phyloP scores from a whole-genome alignment of 2,329 filamentous ascomycete genomes.

The Myriosclerotinia curreyana region DNA sequence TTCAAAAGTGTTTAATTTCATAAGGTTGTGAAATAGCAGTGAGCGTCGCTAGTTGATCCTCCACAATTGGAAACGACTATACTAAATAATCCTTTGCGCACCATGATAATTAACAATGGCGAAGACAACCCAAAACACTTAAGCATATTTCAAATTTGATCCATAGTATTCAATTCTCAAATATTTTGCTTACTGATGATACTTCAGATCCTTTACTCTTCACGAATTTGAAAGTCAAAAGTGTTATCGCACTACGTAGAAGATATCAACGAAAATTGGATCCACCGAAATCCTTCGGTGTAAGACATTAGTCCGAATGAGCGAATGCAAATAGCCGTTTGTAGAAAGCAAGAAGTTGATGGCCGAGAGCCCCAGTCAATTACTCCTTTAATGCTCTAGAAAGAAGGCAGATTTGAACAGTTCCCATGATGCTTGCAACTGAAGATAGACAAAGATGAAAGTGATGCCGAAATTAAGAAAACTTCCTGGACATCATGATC shows the following conservation, averaged over 20 bases:
- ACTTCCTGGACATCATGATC: not conserved
- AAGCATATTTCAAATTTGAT: not conserved
- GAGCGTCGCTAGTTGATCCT: conserved; percentile 5
- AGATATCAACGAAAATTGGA: not conserved
- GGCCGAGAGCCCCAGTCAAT: not conserved
- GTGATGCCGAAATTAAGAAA: not conserved
- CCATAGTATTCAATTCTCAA: not conserved
- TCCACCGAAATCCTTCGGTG: not conserved
- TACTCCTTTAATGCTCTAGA: not conserved
- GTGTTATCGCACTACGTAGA: not conserved
- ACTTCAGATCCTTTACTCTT: not conserved
- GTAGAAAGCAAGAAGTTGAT: not conserved
- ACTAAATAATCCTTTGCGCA: not conserved
- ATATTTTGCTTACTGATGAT: not conserved
- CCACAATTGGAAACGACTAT: not conserved
- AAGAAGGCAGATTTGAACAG: not conserved
- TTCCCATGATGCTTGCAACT: not conserved
- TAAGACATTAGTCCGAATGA: not conserved
- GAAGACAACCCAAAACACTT: not conserved
- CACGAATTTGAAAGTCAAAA: not conserved
- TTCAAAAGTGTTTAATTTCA: not conserved
- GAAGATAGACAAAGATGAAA: not conserved
- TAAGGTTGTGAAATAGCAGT: not conserved
- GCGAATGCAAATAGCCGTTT: not conserved
- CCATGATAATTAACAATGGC: not conserved